Percentiles rank a stretch among this genome's conserved stretches.
Evolutionary conservation across 2,329 filamentous ascomycete species (phyloP).

Genomic region (Fusarium tjaetaba): DNA sequence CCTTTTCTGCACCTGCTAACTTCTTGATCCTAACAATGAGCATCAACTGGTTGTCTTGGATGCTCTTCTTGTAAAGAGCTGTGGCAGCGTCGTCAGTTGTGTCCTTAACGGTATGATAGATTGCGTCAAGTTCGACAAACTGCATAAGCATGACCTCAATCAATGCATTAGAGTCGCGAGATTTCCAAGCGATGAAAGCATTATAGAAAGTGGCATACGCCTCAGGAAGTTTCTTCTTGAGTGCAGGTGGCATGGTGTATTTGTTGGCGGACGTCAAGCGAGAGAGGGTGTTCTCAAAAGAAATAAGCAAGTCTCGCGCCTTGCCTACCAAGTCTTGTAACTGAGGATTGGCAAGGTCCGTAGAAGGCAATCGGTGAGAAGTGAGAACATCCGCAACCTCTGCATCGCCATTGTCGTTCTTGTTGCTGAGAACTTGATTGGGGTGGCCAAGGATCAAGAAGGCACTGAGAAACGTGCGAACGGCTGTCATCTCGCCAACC

Average conservation of each 20-base stretch:
- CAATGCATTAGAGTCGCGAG: conserved; percentile 79
- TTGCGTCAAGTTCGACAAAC: conserved; percentile 85
- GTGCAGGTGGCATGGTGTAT: conserved; percentile 71
- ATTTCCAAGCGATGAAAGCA: conserved; percentile 86
- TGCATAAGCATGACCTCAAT: conserved; percentile 88
- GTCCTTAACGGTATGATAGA: conserved; percentile 85
- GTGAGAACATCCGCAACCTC: conserved; percentile 58
- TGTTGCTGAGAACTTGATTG: conserved; percentile 79
- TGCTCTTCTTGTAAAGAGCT: conserved; percentile 81
- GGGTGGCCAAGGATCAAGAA: conserved; percentile 84
- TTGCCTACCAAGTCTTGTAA: conserved; percentile 79
- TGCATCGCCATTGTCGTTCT: conserved; percentile 68
- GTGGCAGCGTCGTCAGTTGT: conserved; percentile 78
- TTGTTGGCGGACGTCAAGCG: conserved; percentile 73
- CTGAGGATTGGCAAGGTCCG: conserved; percentile 68
- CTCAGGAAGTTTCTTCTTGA: conserved; percentile 71
- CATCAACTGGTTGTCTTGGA: conserved; percentile 82
- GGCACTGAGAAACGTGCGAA: conserved; percentile 81
- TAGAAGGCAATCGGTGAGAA: conserved; percentile 48
- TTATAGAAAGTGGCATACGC: conserved; percentile 79
- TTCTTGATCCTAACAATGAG: conserved; percentile 83
- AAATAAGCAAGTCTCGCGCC: conserved; percentile 78
- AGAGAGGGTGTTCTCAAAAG: conserved; percentile 78
- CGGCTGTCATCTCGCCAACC: conserved; percentile 74
- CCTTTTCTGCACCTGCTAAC: conserved; percentile 75